Evolutionary conservation across 768 basidiomycete genomes (phyloP), one percentile per base, ranked within the genome.

Genomic region (Lepiota brunneoincarnata): DNA sequence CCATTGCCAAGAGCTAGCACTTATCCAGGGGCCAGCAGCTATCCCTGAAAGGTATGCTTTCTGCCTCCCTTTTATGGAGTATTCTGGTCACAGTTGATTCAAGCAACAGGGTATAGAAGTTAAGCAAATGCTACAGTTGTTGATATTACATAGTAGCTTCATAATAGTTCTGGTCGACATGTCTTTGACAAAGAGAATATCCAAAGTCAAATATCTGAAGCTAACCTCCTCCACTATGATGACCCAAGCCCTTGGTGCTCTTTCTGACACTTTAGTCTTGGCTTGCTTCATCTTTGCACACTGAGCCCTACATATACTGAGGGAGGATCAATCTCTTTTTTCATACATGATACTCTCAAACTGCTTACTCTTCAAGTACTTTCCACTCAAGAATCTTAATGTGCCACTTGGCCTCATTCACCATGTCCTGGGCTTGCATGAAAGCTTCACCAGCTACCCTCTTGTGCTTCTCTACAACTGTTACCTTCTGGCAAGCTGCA

Each of bases 261-360:
- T 80, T 81, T 64, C 70, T 75, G 59, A 83, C 17, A 68, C 67
- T 62, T 78, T 77, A 4, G 77, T 74, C 59, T 81, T 76, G 12
- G 73, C 75, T 56, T 80, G 78, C 59, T 82, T 82, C 6, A 75
- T 72, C 64, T 78, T 78, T 11, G 80, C 80, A 43, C 77, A 77
- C 28, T 64, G 67, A 21, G 75, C 71, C 24, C 80, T n/a, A n/a
- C n/a, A n/a, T 82, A 59, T n/a, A 11, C 18, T 4, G 15, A n/a
- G 58, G 44, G 52, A 49, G 56, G 37, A 37, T 31, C n/a, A 23
- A 46, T 58, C 23, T 26, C 6, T 42, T 41, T 28, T 15, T 2
- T 17, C 17, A 43, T 38, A 15, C 20, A 23, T n/a, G 18, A 24
- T 10, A 28, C 3, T 20, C 49, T 18, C 40, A 46, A 38, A 40